These are phyloP conservation scores for Sporothrix curviconia DNA, from an alignment of 2,329 filamentous ascomycete species.

Conservation along the genomic window DNA sequence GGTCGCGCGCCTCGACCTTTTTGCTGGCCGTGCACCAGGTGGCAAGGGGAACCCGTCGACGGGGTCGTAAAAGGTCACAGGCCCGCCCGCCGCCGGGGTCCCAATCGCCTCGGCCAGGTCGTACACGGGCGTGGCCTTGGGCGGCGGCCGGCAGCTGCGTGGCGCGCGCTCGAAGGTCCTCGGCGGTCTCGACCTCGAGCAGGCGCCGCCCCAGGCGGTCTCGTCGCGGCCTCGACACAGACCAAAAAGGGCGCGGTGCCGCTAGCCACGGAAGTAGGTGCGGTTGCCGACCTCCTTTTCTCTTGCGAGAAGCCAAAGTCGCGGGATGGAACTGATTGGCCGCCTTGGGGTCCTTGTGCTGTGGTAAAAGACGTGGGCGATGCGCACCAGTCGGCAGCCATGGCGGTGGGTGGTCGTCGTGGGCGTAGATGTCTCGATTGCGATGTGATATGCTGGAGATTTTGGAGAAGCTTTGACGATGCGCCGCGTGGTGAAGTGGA, in stretches of 20 bases:
- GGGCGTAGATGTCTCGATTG: no score
- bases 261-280: slow-evolving; percentile 56
- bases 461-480: no score
- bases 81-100: slow-evolving; percentile 50
- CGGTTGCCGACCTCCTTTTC: slow-evolving; percentile 33
- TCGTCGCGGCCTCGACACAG: slow-evolving; percentile 43
- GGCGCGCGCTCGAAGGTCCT: slow-evolving; percentile 48
- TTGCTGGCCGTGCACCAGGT: slow-evolving; percentile 51
- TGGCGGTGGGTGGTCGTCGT: slow-evolving; percentile 17
- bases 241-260: slow-evolving; percentile 54
- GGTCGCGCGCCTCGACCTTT: slow-evolving; percentile 32
- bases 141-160: slow-evolving; percentile 42
- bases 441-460: no score
- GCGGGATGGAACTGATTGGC: slow-evolving; percentile 37
- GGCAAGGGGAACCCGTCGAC: slow-evolving; percentile 52
- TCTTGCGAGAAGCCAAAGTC: slow-evolving; percentile 44
- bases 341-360: slow-evolving; percentile 37
- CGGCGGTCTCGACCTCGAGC: slow-evolving; percentile 49
- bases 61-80: slow-evolving; percentile 46
- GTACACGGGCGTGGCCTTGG: slow-evolving; percentile 40
- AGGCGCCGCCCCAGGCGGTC: slow-evolving; percentile 50
- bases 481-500: no score
- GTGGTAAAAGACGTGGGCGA: slow-evolving; percentile 44
- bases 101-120: slow-evolving; percentile 41
- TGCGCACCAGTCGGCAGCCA: slow-evolving; percentile 28